Percentiles rank a stretch among this genome's conserved stretches.
These are phyloP conservation scores for Zymoseptoria passerinii DNA, from an alignment of 2,329 filamentous ascomycete species.

Conservation along the genomic window DNA sequence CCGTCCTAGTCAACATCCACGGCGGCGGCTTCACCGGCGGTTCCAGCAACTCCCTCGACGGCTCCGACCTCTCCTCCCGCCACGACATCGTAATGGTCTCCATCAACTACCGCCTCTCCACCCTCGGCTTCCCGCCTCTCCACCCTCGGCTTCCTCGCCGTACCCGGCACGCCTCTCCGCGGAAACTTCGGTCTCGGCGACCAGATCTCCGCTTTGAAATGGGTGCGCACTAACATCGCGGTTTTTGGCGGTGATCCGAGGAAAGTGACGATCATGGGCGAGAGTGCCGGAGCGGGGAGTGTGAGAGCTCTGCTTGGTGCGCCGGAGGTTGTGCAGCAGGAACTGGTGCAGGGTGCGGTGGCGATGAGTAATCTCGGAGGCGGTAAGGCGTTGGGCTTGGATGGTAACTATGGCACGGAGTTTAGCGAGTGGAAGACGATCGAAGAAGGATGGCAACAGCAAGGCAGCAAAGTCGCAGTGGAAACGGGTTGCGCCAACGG, in stretches of 20 bases:
- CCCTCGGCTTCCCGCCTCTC: conserved; percentile 48
- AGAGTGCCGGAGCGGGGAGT: conserved; percentile 48
- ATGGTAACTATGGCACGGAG: conserved; percentile 49
- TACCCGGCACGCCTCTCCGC: conserved; percentile 47
- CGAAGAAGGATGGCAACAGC: conserved; percentile 41
- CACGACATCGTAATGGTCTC: conserved; percentile 52
- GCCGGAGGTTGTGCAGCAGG: conserved; percentile 39
- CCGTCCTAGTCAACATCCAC: conserved; percentile 46
- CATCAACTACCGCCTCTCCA: conserved; percentile 53
- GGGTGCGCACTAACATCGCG: conserved; percentile 40
- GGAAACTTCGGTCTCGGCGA: conserved; percentile 49
- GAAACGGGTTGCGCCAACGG: conserved; percentile 46
- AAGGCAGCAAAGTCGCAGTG: conserved; percentile 44
- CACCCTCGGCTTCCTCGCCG: conserved; percentile 52
- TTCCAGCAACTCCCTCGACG: conserved; percentile 36
- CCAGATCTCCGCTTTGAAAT: conserved; percentile 43
- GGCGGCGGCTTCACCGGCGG: conserved; percentile 48
- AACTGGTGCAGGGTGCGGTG: conserved; percentile 38
- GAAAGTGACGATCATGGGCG: conserved; percentile 40
- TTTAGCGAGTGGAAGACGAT: conserved; percentile 54
- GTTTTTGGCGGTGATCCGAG: conserved; percentile 42
- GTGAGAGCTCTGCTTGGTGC: conserved; percentile 48
- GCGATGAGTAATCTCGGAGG: conserved; percentile 48
- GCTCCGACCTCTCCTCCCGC: conserved; percentile 47
- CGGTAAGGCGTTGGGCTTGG: conserved; percentile 48